These are phyloP conservation scores for Candida freyschussii DNA, from an alignment of 1,139 yeast genomes.

Conservation along the genomic window DNA sequence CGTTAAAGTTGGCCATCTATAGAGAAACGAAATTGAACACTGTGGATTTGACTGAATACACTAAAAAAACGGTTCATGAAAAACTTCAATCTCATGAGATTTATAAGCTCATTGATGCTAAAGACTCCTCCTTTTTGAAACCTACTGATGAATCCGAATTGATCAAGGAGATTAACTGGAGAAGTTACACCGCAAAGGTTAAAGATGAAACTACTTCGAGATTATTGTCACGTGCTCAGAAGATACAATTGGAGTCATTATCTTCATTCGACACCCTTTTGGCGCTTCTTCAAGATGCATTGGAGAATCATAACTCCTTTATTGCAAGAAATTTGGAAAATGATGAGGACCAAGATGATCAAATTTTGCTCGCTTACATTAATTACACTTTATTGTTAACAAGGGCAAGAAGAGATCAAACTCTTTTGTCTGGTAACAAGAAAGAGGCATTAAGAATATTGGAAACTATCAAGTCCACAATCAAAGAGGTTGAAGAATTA, in stretches of 20 bases:
- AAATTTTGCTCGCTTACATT: conserved; percentile 70
- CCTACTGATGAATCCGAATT: conserved; percentile 25
- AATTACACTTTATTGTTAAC: conserved; percentile 63
- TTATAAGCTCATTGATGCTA: conserved; percentile 34
- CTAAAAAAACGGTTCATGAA: conserved; percentile 34
- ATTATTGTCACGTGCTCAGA: conserved; percentile 35
- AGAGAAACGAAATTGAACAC: conserved; percentile 33
- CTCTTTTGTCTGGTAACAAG: conserved; percentile 16
- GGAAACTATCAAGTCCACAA: conserved; percentile 31
- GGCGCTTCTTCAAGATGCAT: conserved; percentile 52
- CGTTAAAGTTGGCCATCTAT: conserved; percentile 53
- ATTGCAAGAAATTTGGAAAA: conserved; percentile 36
- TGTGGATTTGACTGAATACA: conserved; percentile 42
- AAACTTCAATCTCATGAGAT: conserved; percentile 29
- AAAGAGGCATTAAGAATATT: conserved; percentile 21
- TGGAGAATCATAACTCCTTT: conserved; percentile 45
- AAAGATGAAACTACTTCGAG: conserved; percentile 71
- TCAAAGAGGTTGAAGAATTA: conserved; percentile 61
- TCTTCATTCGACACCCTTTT: conserved; percentile 44
- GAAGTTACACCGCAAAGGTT: conserved; percentile 64
- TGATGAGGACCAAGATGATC: conserved; percentile 50
- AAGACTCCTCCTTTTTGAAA: conserved; percentile 35
- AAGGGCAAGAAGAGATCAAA: conserved; percentile 66
- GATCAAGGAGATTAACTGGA: conserved; percentile 54
- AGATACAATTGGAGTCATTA: conserved; percentile 22